Evolutionary conservation across 495 filamentous ascomycete species (phyloP).

Genomic region (Aspergillus indologenus): DNA sequence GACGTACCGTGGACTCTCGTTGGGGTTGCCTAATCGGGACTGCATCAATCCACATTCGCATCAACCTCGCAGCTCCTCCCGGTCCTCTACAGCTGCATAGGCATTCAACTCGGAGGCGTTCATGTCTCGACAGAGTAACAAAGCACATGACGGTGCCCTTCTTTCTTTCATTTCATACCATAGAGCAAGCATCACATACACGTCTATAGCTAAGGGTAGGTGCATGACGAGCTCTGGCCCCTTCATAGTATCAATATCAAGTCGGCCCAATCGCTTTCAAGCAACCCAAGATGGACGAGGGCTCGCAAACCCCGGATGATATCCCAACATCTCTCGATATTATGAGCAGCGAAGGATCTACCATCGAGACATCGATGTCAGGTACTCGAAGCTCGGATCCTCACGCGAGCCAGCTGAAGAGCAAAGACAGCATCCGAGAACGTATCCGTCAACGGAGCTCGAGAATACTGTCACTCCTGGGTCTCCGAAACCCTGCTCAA

Average conservation of each 20-base stretch:
- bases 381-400: constrained; percentile 26
- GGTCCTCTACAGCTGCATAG: neutral
- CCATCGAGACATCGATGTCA: constrained; percentile 21
- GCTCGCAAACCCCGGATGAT: neutral
- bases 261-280: too few species aligned
- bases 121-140: neutral
- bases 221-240: too few species aligned
- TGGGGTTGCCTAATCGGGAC: neutral
- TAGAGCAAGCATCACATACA: neutral
- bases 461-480: constrained; percentile 36
- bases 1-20: neutral
- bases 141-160: neutral
- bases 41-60: neutral
- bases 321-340: neutral
- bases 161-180: neutral
- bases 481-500: constrained; percentile 24
- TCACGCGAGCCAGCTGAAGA: constrained; percentile 6
- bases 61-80: neutral
- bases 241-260: neutral
- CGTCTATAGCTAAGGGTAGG: neutral
- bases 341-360: neutral
- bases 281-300: neutral
- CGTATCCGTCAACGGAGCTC: constrained; percentile 35
- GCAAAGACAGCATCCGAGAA: constrained; percentile 21
- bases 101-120: too few species aligned